Evolutionary conservation across 2,329 filamentous ascomycete species (phyloP).

Genomic region (Hymenoscyphus repandus): DNA sequence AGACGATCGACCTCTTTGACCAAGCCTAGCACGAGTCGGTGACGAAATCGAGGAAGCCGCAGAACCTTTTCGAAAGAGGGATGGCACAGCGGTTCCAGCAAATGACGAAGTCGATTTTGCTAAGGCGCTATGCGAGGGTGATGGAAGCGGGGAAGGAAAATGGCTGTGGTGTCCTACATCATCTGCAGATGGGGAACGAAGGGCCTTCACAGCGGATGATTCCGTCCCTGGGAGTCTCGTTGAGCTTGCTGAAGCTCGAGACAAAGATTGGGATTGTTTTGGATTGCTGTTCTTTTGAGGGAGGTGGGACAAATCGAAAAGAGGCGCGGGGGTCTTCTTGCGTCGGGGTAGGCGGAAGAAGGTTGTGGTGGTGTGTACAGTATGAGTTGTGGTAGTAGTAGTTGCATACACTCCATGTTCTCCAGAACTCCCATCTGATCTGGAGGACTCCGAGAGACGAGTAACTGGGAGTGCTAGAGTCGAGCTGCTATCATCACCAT

Average conservation of each 20-base stretch:
- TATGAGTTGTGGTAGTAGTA: conserved; percentile 58
- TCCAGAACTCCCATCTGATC: conserved; percentile 77
- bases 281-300: conserved; percentile 61
- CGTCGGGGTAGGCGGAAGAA: conserved; percentile 79
- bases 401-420: conserved; percentile 57
- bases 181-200: conserved; percentile 24
- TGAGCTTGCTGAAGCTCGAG: conserved; percentile 40
- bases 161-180: conserved; percentile 17
- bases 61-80: conserved; percentile 54
- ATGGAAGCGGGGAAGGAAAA: conserved; percentile 26
- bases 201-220: conserved; percentile 37
- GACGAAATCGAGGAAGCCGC: conserved; percentile 65
- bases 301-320: conserved; percentile 88
- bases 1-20: conserved; percentile 73
- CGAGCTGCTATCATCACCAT: conserved; percentile 56
- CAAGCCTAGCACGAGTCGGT: conserved; percentile 53
- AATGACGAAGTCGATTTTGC: conserved; percentile 22
- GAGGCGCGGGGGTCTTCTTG: conserved; percentile 60
- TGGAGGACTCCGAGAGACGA: conserved; percentile 78
- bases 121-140: conserved; percentile 23
- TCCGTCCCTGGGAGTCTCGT: conserved; percentile 31
- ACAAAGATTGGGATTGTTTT: conserved; percentile 27
- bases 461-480: conserved; percentile 59
- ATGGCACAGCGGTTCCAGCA: conserved; percentile 36
- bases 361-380: conserved; percentile 57